A percentile compares a stretch with the other conserved stretches of the same genome.
phyloP scores from a whole-genome alignment of 2,329 filamentous ascomycete species.

The Colletotrichum sp. region DNA sequence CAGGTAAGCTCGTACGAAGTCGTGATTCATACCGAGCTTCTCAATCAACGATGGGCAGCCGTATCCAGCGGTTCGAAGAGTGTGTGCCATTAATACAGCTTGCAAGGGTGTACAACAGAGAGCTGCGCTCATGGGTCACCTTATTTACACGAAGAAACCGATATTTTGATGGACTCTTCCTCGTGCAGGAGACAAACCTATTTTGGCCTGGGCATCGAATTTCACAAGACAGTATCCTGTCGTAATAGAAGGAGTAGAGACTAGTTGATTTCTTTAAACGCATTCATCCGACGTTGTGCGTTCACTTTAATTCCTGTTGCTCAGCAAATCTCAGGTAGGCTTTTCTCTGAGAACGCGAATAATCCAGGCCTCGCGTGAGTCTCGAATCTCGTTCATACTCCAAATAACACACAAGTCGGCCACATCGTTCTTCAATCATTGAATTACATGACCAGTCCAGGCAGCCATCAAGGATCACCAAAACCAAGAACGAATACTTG shows the following conservation, averaged over 20 bases:
- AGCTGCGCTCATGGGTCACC: fast-evolving
- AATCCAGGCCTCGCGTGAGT: fast-evolving
- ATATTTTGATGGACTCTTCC: background rate
- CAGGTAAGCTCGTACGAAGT: background rate
- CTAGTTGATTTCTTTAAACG: fast-evolving
- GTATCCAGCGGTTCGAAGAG: fast-evolving
- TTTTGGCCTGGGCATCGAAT: fast-evolving
- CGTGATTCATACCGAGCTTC: fast-evolving
- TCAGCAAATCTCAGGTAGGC: background rate
- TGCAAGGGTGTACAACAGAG: fast-evolving
- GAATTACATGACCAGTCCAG: no score
- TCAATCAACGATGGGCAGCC: fast-evolving
- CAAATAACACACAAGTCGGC: background rate
- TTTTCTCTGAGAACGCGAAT: fast-evolving
- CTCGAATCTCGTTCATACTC: fast-evolving
- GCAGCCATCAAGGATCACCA: background rate
- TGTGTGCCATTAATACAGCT: fast-evolving
- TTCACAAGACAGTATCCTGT: fast-evolving
- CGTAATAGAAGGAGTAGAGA: background rate
- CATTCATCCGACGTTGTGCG: fast-evolving
- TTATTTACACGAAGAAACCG: fast-evolving
- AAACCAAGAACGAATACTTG: background rate
- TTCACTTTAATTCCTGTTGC: fast-evolving
- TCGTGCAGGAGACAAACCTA: fast-evolving
- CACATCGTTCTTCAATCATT: no score